Conservation (phyloP, 2,329 filamentous ascomycete species). For the Ustulina deusta region DNA sequence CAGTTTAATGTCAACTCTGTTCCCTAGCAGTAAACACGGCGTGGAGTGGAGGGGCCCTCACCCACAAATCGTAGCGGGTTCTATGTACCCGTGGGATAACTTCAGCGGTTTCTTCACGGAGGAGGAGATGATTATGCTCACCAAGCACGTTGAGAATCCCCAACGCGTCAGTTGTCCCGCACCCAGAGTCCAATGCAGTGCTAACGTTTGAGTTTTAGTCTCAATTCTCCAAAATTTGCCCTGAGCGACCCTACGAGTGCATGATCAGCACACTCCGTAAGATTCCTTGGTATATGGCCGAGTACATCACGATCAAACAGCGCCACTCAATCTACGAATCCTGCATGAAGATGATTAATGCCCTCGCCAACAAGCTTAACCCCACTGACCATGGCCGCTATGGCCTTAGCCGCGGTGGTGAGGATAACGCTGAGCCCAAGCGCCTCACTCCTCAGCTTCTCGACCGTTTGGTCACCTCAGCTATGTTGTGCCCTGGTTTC, state of each 20-base stretch:
- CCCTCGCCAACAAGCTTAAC: slow-evolving; percentile 59
- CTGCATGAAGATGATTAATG: slow-evolving; percentile 61
- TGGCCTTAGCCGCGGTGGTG: slow-evolving; percentile 44
- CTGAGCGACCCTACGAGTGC: slow-evolving; percentile 74
- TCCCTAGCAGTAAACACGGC: slow-evolving; percentile 65
- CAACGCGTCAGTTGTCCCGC: slow-evolving; percentile 64
- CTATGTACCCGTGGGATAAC: slow-evolving; percentile 60
- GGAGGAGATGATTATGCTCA: slow-evolving; percentile 73
- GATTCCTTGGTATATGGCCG: slow-evolving; percentile 71
- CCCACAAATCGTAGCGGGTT: slow-evolving; percentile 55
- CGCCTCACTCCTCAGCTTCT: slow-evolving; percentile 66
- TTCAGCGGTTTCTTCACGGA: slow-evolving; percentile 71
- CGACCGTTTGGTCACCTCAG: slow-evolving; percentile 63
- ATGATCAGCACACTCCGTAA: slow-evolving; percentile 73
- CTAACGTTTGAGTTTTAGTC: slow-evolving; percentile 56
- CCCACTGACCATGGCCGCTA: background rate
- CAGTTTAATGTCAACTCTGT: slow-evolving; percentile 71
- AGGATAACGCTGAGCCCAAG: slow-evolving; percentile 36
- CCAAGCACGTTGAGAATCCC: slow-evolving; percentile 72
- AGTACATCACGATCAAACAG: slow-evolving; percentile 68
- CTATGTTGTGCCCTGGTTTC: slow-evolving; percentile 71
- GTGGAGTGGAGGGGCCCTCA: slow-evolving; percentile 65
- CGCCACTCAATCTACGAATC: slow-evolving; percentile 65
- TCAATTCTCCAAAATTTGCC: slow-evolving; percentile 69
- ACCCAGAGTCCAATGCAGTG: background rate